Percentiles rank a stretch among this genome's conserved stretches.
These are phyloP conservation scores for Didymella glomerata DNA, from an alignment of 2,329 filamentous ascomycete species.

Conservation along the genomic window DNA sequence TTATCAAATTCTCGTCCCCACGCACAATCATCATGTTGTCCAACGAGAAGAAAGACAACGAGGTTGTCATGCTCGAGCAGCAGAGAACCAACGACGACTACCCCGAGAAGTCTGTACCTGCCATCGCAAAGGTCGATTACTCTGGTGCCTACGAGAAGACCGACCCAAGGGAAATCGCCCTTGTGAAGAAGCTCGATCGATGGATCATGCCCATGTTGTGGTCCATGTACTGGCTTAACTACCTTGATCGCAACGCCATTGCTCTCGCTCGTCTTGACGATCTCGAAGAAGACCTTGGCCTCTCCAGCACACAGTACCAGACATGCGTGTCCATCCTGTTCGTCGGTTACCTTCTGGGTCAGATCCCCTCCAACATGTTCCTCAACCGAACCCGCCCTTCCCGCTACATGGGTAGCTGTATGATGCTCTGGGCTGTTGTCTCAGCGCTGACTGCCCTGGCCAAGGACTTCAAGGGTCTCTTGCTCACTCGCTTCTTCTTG, in stretches of 20 bases:
- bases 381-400: conserved; percentile 54
- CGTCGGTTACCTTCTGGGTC: conserved; percentile 53
- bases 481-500: conserved; percentile 62
- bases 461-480: conserved; percentile 56
- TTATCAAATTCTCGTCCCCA: not conserved
- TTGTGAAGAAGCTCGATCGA: conserved; percentile 71
- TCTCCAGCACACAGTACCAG: conserved; percentile 68
- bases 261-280: conserved; percentile 70
- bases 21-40: conserved; percentile 26
- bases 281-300: conserved; percentile 66
- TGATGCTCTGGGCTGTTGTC: conserved; percentile 55
- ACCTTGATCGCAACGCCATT: conserved; percentile 74
- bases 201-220: conserved; percentile 74
- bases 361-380: conserved; percentile 58
- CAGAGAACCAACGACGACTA: conserved; percentile 34
- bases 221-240: conserved; percentile 80
- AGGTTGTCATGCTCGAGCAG: conserved; percentile 40
- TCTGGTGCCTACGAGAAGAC: conserved; percentile 49
- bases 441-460: conserved; percentile 51
- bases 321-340: conserved; percentile 64
- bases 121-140: conserved; percentile 40
- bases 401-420: conserved; percentile 53
- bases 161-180: conserved; percentile 45
- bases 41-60: conserved; percentile 36
- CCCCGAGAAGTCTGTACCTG: conserved; percentile 34